Evolutionary conservation across 108 stramenopile genomes (phyloP), one percentile per base, ranked within the genome.

Genomic region (Bacterosira constricta): DNA sequence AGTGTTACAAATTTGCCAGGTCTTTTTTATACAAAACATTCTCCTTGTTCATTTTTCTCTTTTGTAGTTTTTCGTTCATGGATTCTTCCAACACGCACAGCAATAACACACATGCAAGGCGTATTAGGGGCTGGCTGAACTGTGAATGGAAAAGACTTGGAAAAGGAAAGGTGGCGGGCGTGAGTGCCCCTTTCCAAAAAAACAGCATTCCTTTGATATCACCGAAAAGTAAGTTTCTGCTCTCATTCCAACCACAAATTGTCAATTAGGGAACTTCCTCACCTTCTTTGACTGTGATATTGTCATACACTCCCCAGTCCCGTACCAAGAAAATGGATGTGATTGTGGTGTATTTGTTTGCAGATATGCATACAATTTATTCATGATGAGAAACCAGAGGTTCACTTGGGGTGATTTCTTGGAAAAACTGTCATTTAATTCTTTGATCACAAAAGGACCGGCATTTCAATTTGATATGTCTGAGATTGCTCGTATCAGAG

Each of bases 301-400:
- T 56, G 32, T 2, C 57, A 32, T 52, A 36, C 26, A 35, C 23
- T 36, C 62, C 30, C 2, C 64, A 91, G 91, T 96, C 67, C 92
- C 95, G 11, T 84, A 78, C 31, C 95, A 96, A 59, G 79, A 88
- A 49, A 96, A 96, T 61, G 62, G 78, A 3, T 94, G 87, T 50
- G 95, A 96, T 81, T 94, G 95, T 66, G 95, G 95, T 3, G 92
- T 96, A 12, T 96, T 94, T 75, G 92, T 93, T 8, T 94, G 91
- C 51, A 83, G 91, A 8, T 96, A 96, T 52, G 91, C 92, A 0
- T 87, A 82, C 53, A 84, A 73, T 30, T 39, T 96, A 10, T 94
- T 78, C 66, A 47, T 75, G 34, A 77, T 88, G 54, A 76, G 90
- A 1, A 35, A 83, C 41, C 56, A 61, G 20, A 49, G 55, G 10